phyloP scores from a whole-genome alignment of 257 asterid species.

The Solanum tarijense region DNA sequence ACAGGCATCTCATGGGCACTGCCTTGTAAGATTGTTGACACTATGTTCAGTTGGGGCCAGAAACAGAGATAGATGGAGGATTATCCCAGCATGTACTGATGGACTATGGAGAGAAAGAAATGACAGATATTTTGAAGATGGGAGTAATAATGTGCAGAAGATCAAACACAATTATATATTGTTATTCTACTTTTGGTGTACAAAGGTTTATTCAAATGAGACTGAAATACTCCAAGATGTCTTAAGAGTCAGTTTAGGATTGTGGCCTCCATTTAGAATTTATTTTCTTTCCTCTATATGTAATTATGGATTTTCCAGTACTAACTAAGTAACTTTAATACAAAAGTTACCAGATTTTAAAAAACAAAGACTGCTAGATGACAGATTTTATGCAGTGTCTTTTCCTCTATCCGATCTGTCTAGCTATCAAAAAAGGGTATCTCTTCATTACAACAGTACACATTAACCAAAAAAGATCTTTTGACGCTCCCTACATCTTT shows the following conservation, averaged over 20 bases:
- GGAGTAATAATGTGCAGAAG: background rate
- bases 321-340: background rate
- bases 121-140: background rate
- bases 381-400: background rate
- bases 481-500: background rate
- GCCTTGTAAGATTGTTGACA: background rate
- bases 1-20: background rate
- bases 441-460: background rate
- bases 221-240: background rate
- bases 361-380: background rate
- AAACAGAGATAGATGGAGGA: background rate
- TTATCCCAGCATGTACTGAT: background rate
- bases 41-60: background rate
- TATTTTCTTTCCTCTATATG: background rate
- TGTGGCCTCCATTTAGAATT: background rate
- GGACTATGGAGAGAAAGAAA: background rate
- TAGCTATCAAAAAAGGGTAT: background rate
- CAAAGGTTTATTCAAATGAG: background rate
- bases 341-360: background rate
- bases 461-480: background rate
- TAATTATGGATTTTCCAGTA: background rate
- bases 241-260: background rate
- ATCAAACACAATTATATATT: background rate
- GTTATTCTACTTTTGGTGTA: background rate
- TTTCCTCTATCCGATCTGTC: background rate